phyloP scores from a whole-genome alignment of 345 rosid genomes.

The Eutrema heterophyllum region DNA sequence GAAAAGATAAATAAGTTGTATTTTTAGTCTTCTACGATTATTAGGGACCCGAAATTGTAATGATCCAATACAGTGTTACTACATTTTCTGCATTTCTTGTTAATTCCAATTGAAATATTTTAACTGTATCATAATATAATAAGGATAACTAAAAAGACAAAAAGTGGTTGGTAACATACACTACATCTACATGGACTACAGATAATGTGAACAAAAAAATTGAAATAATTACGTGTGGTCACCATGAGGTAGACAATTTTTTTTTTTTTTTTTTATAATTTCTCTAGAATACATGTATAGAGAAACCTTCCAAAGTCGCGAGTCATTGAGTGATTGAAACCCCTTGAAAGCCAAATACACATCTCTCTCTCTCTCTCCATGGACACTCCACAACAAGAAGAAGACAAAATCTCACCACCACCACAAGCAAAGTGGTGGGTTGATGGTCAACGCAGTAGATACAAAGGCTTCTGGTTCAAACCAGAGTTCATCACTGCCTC shows the following conservation, averaged over 20 bases:
- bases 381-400: slow-evolving; percentile 16
- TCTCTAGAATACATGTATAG: too few species aligned
- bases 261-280: too few species aligned
- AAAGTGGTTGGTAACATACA: background rate
- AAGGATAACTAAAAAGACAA: background rate
- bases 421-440: slow-evolving; percentile 26
- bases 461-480: slow-evolving; percentile 29
- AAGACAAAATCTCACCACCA: slow-evolving; percentile 1
- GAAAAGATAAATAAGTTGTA: background rate
- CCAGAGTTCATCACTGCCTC: slow-evolving; percentile 27
- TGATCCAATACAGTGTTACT: background rate
- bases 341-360: background rate
- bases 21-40: background rate
- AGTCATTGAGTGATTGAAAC: background rate
- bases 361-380: background rate
- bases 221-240: background rate
- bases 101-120: background rate
- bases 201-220: background rate
- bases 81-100: background rate
- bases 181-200: background rate
- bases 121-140: background rate
- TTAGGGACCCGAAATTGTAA: background rate
- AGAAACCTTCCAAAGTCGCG: background rate
- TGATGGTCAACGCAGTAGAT: slow-evolving; percentile 8
- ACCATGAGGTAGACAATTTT: too few species aligned